A percentile compares a stretch with the other conserved stretches of the same genome.
Evolutionary conservation across 2,329 filamentous ascomycete genomes (phyloP).

Genomic region (Epichloe elymi): DNA sequence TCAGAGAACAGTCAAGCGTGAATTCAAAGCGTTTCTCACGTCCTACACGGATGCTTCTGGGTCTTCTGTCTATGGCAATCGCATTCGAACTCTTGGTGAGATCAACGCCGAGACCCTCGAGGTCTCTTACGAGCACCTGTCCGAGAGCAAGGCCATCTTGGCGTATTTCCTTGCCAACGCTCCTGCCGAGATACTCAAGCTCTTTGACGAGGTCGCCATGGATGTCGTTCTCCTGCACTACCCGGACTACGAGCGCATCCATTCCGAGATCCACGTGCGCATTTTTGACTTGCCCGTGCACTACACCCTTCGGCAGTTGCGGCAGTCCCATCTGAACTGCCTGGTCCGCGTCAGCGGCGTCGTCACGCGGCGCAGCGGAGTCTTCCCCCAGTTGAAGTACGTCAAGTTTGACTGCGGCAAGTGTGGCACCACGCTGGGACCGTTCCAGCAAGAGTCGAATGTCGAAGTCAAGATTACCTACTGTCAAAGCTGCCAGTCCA

Average conservation of each 20-base stretch:
- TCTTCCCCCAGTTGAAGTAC: conserved; percentile 98
- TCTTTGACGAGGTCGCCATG: conserved; percentile 95
- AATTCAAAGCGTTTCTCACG: conserved; percentile 95
- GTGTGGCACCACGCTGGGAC: conserved; percentile 81
- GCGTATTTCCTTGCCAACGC: conserved; percentile 95
- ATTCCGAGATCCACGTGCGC: conserved; percentile 93
- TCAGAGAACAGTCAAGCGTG: conserved; percentile 82
- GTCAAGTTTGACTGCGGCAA: conserved; percentile 97
- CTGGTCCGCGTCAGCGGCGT: conserved; percentile 89
- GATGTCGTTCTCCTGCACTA: conserved; percentile 93
- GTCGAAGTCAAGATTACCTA: conserved; percentile 92
- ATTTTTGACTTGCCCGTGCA: conserved; percentile 90
- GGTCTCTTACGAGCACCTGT: conserved; percentile 87
- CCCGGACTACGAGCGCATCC: conserved; percentile 93
- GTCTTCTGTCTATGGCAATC: conserved; percentile 85
- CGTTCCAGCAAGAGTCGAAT: conserved; percentile 95
- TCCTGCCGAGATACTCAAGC: conserved; percentile 84
- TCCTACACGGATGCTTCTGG: conserved; percentile 87
- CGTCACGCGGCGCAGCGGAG: conserved; percentile 83
- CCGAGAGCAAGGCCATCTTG: conserved; percentile 79
- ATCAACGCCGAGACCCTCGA: conserved; percentile 93
- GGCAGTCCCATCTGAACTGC: conserved; percentile 92
- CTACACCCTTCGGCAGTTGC: conserved; percentile 88
- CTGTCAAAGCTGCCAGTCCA: conserved; percentile 92
- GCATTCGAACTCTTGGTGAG: conserved; percentile 90